Base-by-base conservation (phyloP, 2,329 filamentous ascomycete genomes). In the Fonsecaea pedrosoi region DNA sequence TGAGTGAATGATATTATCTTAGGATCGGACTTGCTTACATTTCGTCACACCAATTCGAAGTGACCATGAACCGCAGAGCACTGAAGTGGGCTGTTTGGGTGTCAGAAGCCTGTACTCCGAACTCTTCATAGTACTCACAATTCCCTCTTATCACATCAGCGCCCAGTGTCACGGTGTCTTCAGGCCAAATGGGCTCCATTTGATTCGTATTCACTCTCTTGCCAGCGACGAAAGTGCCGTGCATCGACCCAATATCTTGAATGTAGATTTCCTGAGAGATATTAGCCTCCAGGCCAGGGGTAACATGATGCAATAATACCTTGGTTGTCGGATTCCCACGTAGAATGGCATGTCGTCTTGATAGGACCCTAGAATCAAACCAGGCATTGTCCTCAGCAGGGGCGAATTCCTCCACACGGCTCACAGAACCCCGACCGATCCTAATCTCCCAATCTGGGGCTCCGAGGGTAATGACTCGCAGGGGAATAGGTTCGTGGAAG, bases 191-290 rank as follows among this genome's bases (percentile, higher is more conserved):
- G 3, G 72, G 57, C n/a, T 70, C 73, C 34, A 72, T 71, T 35
- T 73, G 64, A 12, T 76, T 65, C 10, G 65, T 70, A n/a, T 68
- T 64, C 32, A 87, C 73, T 45, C 78, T 80, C 45, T 69, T 72
- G 40, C 80, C 79, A 71, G 88, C 86, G 57, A 89, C 69, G 65
- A 77, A 82, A 18, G 87, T 89, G 35, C 87, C 87, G 74, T 90
- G 87, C 82, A 88, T 87, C 8, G 87, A 89, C 38, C 81, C 82
- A 18, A 79, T 78, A 72, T 90, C 87, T 66, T 77, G 78, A 67
- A 90, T 78, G 60, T 78, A 82, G 54, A 87, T 76, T 55, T 73
- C 67, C 79, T 61, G 35, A 21, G 1, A 13, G 25, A 15, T 40
- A 34, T 61, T 80, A 74, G 71, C 60, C 12, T 3, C 18, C 38